Percentiles rank a stretch among this genome's conserved stretches.
Conservation (phyloP, 2,329 filamentous ascomycete genomes). For the Curvularia lunata region DNA sequence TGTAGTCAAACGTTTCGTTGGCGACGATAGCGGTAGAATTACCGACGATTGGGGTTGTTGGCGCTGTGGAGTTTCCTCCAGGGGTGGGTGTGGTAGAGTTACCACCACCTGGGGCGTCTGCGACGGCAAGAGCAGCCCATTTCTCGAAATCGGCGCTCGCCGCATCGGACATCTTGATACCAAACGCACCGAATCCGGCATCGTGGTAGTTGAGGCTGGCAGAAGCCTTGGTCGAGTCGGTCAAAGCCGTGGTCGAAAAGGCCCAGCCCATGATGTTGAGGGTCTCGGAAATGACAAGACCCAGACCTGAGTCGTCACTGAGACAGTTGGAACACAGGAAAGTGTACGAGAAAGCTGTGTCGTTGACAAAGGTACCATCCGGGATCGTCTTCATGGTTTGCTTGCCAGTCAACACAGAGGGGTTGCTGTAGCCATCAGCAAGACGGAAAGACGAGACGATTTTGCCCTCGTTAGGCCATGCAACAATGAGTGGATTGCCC, state of each 20-base stretch:
- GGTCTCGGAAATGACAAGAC: conserved; percentile 33
- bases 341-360: conserved; percentile 61
- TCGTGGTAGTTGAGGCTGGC: conserved; percentile 39
- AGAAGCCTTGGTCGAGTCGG: conserved; percentile 31
- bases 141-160: conserved; percentile 41
- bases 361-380: conserved; percentile 60
- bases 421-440: conserved; percentile 58
- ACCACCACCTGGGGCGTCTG: conserved; percentile 22
- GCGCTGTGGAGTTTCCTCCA: conserved; percentile 31
- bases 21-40: conserved; percentile 45
- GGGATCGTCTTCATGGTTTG: conserved; percentile 55
- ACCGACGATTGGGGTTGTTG: conserved; percentile 29
- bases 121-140: conserved; percentile 44
- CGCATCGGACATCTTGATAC: conserved; percentile 37
- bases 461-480: conserved; percentile 59
- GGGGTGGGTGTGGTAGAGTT: conserved; percentile 38
- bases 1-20: conserved; percentile 63
- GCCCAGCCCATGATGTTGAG: conserved; percentile 45
- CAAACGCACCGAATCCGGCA: conserved; percentile 44
- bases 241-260: conserved; percentile 33
- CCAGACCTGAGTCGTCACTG: conserved; percentile 27
- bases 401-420: conserved; percentile 53
- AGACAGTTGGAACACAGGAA: conserved; percentile 58
- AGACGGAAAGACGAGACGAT: conserved; percentile 57
- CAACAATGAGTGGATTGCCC: conserved; percentile 58